A percentile compares a stretch with the other conserved stretches of the same genome.
These are phyloP conservation scores for Cercospora zeina DNA, from an alignment of 2,329 filamentous ascomycete genomes.

Conservation along the genomic window DNA sequence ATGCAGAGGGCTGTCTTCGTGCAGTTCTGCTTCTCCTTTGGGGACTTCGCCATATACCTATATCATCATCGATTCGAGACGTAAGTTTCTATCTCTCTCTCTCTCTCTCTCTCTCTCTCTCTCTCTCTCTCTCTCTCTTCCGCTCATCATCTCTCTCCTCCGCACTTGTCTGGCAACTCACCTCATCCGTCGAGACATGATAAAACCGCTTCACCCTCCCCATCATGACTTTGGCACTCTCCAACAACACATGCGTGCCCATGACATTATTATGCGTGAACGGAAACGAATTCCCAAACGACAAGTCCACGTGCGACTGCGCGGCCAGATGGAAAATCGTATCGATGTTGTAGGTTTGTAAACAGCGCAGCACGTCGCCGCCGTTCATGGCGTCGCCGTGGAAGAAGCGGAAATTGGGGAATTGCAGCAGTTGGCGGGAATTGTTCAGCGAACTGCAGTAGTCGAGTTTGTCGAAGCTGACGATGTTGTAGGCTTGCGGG, in stretches of 20 bases:
- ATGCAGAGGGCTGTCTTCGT: slow-evolving; percentile 71
- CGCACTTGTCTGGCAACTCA: slow-evolving; percentile 16
- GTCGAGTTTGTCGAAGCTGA: slow-evolving; percentile 83
- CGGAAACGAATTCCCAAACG: slow-evolving; percentile 77
- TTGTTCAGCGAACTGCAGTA: slow-evolving; percentile 82
- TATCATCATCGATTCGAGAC: slow-evolving; percentile 14
- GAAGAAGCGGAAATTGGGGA: slow-evolving; percentile 74
- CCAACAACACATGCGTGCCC: slow-evolving; percentile 78
- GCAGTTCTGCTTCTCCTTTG: slow-evolving; percentile 68
- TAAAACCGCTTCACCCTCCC: slow-evolving; percentile 68
- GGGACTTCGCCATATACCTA: slow-evolving; percentile 79
- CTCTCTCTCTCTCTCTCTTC: not conserved
- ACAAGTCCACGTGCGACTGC: slow-evolving; percentile 80
- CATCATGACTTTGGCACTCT: slow-evolving; percentile 68
- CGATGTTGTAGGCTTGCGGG: slow-evolving; percentile 70
- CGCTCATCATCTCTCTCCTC: not conserved
- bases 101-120: not conserved
- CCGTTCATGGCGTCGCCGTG: slow-evolving; percentile 76
- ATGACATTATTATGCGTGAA: slow-evolving; percentile 82
- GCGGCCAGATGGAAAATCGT: slow-evolving; percentile 82
- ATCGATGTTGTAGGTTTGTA: slow-evolving; percentile 71
- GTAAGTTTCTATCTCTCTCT: not conserved
- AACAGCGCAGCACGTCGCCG: slow-evolving; percentile 66
- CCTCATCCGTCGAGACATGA: slow-evolving; percentile 75
- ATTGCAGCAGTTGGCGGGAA: slow-evolving; percentile 65